A percentile compares a stretch with the other conserved stretches of the same genome.
Evolutionary conservation across 2,329 filamentous ascomycete genomes (phyloP).

Genomic region (Cercospora sp.): DNA sequence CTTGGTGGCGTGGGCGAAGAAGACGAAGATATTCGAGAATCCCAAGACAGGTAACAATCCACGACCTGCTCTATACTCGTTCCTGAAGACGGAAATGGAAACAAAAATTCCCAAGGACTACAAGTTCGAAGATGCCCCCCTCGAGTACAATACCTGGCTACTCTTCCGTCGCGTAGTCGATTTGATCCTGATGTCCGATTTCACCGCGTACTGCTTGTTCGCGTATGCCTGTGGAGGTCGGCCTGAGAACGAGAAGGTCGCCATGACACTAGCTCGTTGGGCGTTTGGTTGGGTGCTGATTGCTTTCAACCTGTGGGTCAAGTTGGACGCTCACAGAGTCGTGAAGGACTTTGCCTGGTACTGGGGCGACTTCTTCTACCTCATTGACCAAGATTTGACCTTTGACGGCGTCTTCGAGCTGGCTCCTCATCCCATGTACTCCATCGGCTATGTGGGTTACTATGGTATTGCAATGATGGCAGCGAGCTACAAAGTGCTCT

Average conservation of each 20-base stretch:
- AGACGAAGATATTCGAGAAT: slow-evolving; percentile 81
- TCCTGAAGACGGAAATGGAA: slow-evolving; percentile 87
- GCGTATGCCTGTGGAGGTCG: slow-evolving; percentile 80
- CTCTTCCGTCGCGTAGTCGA: slow-evolving; percentile 94
- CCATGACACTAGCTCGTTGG: slow-evolving; percentile 76
- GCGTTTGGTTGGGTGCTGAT: slow-evolving; percentile 72
- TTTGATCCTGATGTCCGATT: slow-evolving; percentile 98
- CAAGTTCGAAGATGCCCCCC: slow-evolving; percentile 83
- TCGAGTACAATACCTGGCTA: slow-evolving; percentile 99
- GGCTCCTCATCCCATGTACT: slow-evolving; percentile 98
- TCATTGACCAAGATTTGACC: slow-evolving; percentile 95
- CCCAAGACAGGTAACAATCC: slow-evolving; percentile 79
- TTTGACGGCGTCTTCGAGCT: slow-evolving; percentile 99
- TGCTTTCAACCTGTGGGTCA: slow-evolving; percentile 97
- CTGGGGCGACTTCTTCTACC: slow-evolving; percentile 99
- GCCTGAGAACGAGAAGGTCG: slow-evolving; percentile 68
- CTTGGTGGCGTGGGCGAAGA: slow-evolving; percentile 82
- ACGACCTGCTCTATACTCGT: slow-evolving; percentile 74
- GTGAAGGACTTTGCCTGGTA: slow-evolving; percentile 99
- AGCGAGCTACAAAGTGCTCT: slow-evolving; percentile 93
- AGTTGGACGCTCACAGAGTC: slow-evolving; percentile 93
- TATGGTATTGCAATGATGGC: slow-evolving; percentile 99
- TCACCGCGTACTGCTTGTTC: slow-evolving; percentile 94
- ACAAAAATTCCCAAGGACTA: slow-evolving; percentile 94
- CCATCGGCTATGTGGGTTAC: slow-evolving; percentile 94